Conservation (phyloP, 805 yeast genomes). For the Candida railenensis region DNA sequence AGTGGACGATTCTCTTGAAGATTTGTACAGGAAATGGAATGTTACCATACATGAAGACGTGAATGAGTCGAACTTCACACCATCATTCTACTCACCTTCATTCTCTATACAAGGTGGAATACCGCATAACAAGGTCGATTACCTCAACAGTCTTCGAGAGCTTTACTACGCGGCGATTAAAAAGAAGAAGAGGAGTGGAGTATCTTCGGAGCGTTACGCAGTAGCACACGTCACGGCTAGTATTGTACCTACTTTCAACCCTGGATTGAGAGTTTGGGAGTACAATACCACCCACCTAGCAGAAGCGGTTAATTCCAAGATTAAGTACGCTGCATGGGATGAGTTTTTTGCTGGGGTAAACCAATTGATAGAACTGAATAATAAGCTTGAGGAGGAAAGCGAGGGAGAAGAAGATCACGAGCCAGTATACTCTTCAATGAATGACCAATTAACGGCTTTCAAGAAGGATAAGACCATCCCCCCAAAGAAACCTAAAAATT, state of each 20-base stretch:
- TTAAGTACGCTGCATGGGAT: constrained; percentile 52
- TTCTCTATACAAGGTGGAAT: constrained; percentile 55
- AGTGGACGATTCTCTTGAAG: constrained; percentile 11
- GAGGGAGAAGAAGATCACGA: constrained; percentile 14
- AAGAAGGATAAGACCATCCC: constrained; percentile 62
- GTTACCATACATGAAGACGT: constrained; percentile 13
- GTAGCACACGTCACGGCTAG: constrained; percentile 71
- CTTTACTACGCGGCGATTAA: constrained; percentile 50
- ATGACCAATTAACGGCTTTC: constrained; percentile 8
- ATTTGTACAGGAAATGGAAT: constrained; percentile 15
- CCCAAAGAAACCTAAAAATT: constrained; percentile 51
- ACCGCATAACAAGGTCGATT: constrained; percentile 64
- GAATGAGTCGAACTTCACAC: constrained; percentile 10
- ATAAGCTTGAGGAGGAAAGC: constrained; percentile 24
- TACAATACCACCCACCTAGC: constrained; percentile 65
- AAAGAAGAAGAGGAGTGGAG: constrained; percentile 43
- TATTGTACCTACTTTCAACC: constrained; percentile 81
- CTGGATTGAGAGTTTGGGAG: constrained; percentile 84
- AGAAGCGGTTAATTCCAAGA: constrained; percentile 9
- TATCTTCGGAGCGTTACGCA: constrained; percentile 57
- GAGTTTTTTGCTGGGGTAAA: constrained; percentile 53
- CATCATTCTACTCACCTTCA: constrained; percentile 16
- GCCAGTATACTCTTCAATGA: constrained; percentile 1
- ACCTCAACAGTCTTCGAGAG: constrained; percentile 59
- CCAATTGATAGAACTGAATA: constrained; percentile 22